Evolutionary conservation across 495 filamentous ascomycete species (phyloP), one percentile per base, ranked within the genome.

Genomic region (Filosporella fistucella): DNA sequence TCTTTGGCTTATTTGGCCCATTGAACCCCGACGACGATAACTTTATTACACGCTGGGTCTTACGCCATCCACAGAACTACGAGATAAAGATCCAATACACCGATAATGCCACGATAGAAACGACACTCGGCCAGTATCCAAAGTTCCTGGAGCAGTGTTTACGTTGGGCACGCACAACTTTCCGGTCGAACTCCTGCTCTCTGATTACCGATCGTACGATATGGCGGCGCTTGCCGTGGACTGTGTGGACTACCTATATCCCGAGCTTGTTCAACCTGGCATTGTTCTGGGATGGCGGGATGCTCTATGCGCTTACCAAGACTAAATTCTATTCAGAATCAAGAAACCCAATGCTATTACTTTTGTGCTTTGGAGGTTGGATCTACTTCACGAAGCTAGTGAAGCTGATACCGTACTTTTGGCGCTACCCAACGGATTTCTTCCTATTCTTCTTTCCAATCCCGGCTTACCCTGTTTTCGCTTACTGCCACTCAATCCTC

Each of bases 21-120:
- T 65, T 85, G 17, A 78, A 80, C 45, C 71, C 79, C 0, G 82
- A 85, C 61, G 80, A 85, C 57, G 84, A 86, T 66, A 85, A 86
- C 58, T 86, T 78, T 58, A 73, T 77, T 51, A 86, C 84, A 0
- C 73, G 83, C 8, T 86, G 74, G 69, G 62, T 75, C 46, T 77
- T 84, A 24, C 61, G 58, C 25, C 55, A 68, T 38, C n/a, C n/a
- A n/a, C n/a, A n/a, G n/a, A 66, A 71, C 14, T 85, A 72, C 75
- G 71, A 75, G 42, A 80, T 81, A 36, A 73, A 74, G 51, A 73
- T 86, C 52, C 82, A 86, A 61, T 75, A 80, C 59, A 70, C 74
- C 42, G 55, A 64, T 3, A 74, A 79, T 40, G 70, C 77, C 18
- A 67, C 74, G 34, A 70, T 87, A 28, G 68, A 75, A 51, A 87